Base-by-base conservation (phyloP, 1,284 basidiomycete species). In the Ganoderma lucidum region DNA sequence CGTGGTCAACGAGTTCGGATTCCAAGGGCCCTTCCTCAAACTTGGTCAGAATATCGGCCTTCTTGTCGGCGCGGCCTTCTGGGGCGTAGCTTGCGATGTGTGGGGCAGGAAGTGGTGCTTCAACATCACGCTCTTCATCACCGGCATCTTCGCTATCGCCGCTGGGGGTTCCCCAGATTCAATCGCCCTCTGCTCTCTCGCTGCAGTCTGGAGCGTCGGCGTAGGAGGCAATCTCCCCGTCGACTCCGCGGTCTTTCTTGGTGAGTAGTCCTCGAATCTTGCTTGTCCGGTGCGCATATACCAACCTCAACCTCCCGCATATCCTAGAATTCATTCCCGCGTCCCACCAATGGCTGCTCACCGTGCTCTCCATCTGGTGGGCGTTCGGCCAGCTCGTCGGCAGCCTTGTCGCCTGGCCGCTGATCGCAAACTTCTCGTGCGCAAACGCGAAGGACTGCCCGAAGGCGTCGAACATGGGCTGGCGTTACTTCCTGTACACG, bases 161-260 rank as follows among this genome's bases (percentile, higher is more conserved):
- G 88, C 87, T 42, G 90, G 89, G 19, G 89, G 82, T 0, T 88
- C 90, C 0, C 84, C 86, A 0, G 86, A 88, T 71, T 87, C 79
- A 64, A 71, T 86, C 45, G 81, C 86, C 0, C 80, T 93, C 19
- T 86, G 85, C 63, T 83, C 86, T 0, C 80, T 92, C 44, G 81
- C 85, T 0, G 86, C 89, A 0, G 80, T 88, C 2, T 88, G 88
- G 83, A 87, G 88, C 2, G 79, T 91, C 6, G 90, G 91, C 2
- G 92, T 90, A 1, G 93, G 87, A 45, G 89, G 90, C n/a, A 93
- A 93, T 75, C 78, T 92, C 59, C 90, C 93, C 0, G 92, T 95
- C 6, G 93, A 95, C 77, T 91, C 92, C 17, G 89, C 92, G 0
- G 90, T 95, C 63, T 93, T 93, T 76, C 84, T 95, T 15, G 90